Percentiles rank a stretch among this genome's conserved stretches.
Conservation (phyloP, 2,329 filamentous ascomycete species). For the Ophiostoma sp. region DNA sequence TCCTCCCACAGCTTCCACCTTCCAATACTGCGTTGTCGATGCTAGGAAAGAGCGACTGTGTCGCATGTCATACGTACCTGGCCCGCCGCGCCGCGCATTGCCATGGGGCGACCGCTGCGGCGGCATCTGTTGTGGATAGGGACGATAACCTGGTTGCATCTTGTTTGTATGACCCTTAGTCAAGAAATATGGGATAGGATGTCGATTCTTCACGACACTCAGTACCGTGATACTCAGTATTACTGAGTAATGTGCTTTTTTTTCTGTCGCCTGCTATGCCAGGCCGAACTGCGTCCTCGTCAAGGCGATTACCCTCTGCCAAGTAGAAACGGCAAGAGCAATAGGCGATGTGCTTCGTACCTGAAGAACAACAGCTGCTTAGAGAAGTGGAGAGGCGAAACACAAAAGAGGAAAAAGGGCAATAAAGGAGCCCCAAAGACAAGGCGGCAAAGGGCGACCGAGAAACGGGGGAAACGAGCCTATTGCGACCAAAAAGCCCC, state of each 20-base stretch:
- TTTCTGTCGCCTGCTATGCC: background rate
- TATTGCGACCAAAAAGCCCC: constrained; percentile 14
- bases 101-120: constrained; percentile 49
- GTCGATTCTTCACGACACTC: background rate
- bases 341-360: background rate
- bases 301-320: background rate
- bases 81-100: constrained; percentile 49
- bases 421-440: background rate
- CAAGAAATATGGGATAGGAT: background rate
- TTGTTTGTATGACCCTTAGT: constrained; percentile 30
- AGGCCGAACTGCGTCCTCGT: background rate
- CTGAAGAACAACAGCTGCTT: background rate
- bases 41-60: background rate
- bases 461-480: background rate
- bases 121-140: constrained; percentile 52
- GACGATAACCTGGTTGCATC: constrained; percentile 57
- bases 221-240: background rate
- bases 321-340: background rate
- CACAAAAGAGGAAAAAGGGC: constrained; percentile 2
- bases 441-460: constrained; percentile 1
- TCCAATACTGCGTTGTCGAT: too few species aligned
- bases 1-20: background rate
- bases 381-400: constrained; percentile 21
- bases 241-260: too few species aligned
- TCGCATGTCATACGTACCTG: constrained; percentile 44